Evolutionary conservation across 805 yeast species (phyloP).

Genomic region (Ogataea saltuana): DNA sequence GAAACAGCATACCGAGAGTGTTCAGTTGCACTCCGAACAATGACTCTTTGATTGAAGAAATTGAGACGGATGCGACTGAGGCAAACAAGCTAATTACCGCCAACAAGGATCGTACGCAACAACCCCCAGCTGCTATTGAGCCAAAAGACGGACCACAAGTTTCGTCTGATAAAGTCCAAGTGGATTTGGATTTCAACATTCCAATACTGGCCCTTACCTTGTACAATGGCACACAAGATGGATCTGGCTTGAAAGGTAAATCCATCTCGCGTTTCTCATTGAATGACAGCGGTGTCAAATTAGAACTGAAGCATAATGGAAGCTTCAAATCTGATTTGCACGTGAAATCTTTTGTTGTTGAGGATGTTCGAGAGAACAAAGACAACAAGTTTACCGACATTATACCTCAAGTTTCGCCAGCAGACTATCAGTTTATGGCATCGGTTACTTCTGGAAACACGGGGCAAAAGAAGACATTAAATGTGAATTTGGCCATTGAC

Average conservation of each 20-base stretch:
- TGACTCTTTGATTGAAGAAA: conserved; percentile 45
- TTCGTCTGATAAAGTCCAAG: conserved; percentile 34
- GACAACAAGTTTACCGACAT: conserved; percentile 77
- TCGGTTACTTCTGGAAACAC: conserved; percentile 46
- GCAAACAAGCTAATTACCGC: conserved; percentile 52
- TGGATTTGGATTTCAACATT: conserved; percentile 55
- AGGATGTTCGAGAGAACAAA: conserved; percentile 64
- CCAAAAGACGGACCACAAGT: not conserved
- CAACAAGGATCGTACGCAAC: conserved; percentile 10
- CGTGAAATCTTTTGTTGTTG: conserved; percentile 72
- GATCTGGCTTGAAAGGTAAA: conserved; percentile 38
- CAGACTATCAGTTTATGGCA: conserved; percentile 71
- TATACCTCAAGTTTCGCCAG: conserved; percentile 66
- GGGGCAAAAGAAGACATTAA: conserved; percentile 41
- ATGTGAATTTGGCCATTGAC: conserved; percentile 64
- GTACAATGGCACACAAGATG: conserved; percentile 50
- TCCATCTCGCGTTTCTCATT: conserved; percentile 60
- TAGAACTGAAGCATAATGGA: conserved; percentile 54
- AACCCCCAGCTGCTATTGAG: not conserved
- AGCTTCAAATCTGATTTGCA: conserved; percentile 60
- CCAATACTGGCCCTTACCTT: conserved; percentile 65
- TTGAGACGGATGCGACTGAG: conserved; percentile 63
- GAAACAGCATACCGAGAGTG: conserved; percentile 55
- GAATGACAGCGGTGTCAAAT: conserved; percentile 53
- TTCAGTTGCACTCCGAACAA: conserved; percentile 47